Conservation (phyloP, 192 early-diverging fungal species). For the Glomus cerebriforme region DNA sequence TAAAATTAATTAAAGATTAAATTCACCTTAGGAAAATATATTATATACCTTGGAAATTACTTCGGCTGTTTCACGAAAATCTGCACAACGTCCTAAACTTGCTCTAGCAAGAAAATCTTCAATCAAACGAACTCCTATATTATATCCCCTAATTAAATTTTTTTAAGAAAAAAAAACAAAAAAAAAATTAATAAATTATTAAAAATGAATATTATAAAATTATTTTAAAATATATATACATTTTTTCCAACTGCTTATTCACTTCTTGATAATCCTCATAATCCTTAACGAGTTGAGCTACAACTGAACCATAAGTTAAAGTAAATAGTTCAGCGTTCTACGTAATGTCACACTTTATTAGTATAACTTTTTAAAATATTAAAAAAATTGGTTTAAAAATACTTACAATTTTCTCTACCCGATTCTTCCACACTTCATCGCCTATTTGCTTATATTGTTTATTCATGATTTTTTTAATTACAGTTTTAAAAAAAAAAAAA, state of each 20-base stretch:
- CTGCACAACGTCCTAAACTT: conserved; percentile 76
- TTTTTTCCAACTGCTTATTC: conserved; percentile 97
- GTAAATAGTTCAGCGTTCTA: conserved; percentile 94
- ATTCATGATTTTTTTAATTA: neutral
- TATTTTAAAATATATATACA: conserved; percentile 56
- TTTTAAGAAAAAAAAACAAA: neutral
- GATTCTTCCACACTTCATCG: conserved; percentile 95
- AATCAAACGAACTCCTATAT: conserved; percentile 92
- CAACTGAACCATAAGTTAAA: conserved; percentile 96
- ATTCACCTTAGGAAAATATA: no score
- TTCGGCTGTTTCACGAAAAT: conserved; percentile 91
- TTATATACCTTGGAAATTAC: conserved; percentile 83
- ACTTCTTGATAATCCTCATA: conserved; percentile 90
- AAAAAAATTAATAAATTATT: neutral
- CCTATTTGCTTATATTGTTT: conserved; percentile 81
- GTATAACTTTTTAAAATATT: conserved; percentile 21
- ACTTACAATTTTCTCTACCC: conserved; percentile 92
- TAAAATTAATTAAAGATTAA: neutral
- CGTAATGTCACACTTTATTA: neutral
- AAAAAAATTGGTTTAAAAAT: neutral
- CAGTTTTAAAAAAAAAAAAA: neutral
- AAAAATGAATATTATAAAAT: neutral
- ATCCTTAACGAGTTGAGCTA: conserved; percentile 92
- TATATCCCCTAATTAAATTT: conserved; percentile 85
- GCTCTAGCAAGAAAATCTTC: conserved; percentile 94